Percentiles rank a stretch among this genome's conserved stretches.
Conservation (phyloP, 192 early-diverging fungal species). For the Backusella tuberculispora region DNA sequence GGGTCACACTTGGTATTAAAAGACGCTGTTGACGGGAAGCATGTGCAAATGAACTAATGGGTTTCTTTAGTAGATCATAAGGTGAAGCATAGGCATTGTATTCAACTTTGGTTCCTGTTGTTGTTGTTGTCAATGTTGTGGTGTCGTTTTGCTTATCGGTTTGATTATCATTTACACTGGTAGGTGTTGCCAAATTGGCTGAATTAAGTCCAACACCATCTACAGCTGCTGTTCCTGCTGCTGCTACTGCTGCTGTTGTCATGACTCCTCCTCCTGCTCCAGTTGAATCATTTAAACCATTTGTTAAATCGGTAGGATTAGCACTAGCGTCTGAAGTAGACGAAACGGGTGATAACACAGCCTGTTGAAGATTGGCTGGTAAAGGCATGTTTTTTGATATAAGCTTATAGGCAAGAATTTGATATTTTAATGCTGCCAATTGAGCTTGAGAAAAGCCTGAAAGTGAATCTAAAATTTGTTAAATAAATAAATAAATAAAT, state of each 20-base stretch:
- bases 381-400: conserved; percentile 81
- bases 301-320: not conserved
- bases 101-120: conserved; percentile 42
- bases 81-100: conserved; percentile 62
- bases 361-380: conserved; percentile 70
- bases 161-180: not conserved
- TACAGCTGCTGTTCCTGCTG: conserved; percentile 64
- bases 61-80: conserved; percentile 61
- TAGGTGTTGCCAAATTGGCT: conserved; percentile 31
- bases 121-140: conserved; percentile 23
- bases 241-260: conserved; percentile 65
- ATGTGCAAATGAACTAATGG: conserved; percentile 50
- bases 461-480: not conserved
- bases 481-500: conserved; percentile 3
- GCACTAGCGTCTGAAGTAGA: conserved; percentile 5
- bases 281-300: conserved; percentile 44
- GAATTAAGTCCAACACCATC: not conserved
- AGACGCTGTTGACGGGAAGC: conserved; percentile 67
- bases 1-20: conserved; percentile 74
- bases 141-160: not conserved
- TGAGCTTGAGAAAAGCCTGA: conserved; percentile 61
- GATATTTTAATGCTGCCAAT: conserved; percentile 69
- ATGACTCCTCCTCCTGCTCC: conserved; percentile 70
- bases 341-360: conserved; percentile 57
- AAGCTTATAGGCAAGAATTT: conserved; percentile 86